These are phyloP conservation scores for Auxenochlorella pyrenoidosa DNA, from an alignment of 139 green algal species.

Conservation along the genomic window DNA sequence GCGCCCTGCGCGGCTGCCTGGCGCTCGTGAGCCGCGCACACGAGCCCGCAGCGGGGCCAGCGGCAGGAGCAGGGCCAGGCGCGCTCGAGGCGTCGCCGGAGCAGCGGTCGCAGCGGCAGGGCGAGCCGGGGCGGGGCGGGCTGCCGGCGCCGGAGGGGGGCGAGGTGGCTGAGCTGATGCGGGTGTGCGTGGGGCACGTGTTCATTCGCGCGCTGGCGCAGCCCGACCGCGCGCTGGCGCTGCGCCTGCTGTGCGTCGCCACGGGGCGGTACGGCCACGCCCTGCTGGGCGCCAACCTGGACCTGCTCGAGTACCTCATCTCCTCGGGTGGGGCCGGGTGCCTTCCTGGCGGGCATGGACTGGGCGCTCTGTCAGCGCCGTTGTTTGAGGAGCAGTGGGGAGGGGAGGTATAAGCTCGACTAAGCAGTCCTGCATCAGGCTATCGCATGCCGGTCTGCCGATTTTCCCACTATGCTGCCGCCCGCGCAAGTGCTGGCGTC, in stretches of 20 bases:
- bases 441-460: too few relatives aligned
- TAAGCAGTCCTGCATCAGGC: too few relatives aligned
- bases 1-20: conserved; percentile 46
- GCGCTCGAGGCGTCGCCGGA: neutral
- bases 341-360: neutral
- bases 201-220: conserved; percentile 38
- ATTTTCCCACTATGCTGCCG: too few relatives aligned
- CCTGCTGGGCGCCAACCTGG: conserved; percentile 30
- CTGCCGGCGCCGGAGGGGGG: neutral
- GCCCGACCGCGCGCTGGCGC: conserved; percentile 17
- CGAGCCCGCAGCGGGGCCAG: neutral
- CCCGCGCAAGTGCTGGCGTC: too few relatives aligned
- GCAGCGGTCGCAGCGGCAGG: neutral
- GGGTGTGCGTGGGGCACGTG: conserved; percentile 13
- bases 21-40: neutral
- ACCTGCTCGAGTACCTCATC: conserved; percentile 39
- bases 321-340: conserved; percentile 9
- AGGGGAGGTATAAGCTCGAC: too few relatives aligned
- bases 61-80: neutral
- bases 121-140: neutral
- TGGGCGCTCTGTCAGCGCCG: too few relatives aligned
- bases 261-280: conserved; percentile 2
- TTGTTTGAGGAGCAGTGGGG: too few relatives aligned
- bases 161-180: conserved; percentile 20
- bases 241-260: conserved; percentile 17